Percentiles rank a stretch among this genome's conserved stretches.
These are phyloP conservation scores for Sporothrix inflata DNA, from an alignment of 2,329 filamentous ascomycete genomes.

Conservation along the genomic window DNA sequence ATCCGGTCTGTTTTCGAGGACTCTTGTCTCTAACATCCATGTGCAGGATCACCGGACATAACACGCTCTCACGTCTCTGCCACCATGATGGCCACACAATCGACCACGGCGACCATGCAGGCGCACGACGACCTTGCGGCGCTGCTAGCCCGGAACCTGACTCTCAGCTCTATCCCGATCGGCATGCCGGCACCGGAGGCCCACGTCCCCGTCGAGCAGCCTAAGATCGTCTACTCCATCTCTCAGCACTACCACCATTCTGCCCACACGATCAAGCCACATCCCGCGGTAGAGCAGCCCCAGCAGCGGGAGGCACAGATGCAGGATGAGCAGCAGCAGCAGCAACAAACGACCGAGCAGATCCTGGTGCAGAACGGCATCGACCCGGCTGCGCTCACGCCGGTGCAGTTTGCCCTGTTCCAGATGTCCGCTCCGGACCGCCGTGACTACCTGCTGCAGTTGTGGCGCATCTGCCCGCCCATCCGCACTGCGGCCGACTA, in stretches of 20 bases:
- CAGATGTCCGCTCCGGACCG: constrained; percentile 73
- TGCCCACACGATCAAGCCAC: constrained; percentile 61
- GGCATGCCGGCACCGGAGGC: constrained; percentile 39
- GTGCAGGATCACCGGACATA: not conserved
- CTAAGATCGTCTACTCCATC: constrained; percentile 68
- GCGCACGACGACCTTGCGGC: constrained; percentile 80
- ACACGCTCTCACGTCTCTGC: not conserved
- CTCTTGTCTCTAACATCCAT: not conserved
- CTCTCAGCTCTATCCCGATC: constrained; percentile 56
- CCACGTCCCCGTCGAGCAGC: constrained; percentile 36
- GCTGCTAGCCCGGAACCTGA: constrained; percentile 78
- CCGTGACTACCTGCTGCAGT: constrained; percentile 73
- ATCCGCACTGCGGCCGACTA: constrained; percentile 52
- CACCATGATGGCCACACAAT: constrained; percentile 32
- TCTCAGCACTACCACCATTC: constrained; percentile 86
- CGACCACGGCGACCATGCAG: constrained; percentile 50
- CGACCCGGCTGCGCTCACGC: constrained; percentile 68
- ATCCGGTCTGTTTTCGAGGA: too few species aligned
- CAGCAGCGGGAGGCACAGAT: constrained; percentile 43
- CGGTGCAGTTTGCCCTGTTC: constrained; percentile 79
- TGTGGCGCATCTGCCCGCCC: constrained; percentile 82
- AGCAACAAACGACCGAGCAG: constrained; percentile 56
- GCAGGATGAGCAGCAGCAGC: constrained; percentile 45
- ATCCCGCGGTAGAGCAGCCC: constrained; percentile 41
- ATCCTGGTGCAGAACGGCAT: constrained; percentile 70